Conservation (phyloP, 768 basidiomycete genomes). For the Brasilioporus rufonigricans region DNA sequence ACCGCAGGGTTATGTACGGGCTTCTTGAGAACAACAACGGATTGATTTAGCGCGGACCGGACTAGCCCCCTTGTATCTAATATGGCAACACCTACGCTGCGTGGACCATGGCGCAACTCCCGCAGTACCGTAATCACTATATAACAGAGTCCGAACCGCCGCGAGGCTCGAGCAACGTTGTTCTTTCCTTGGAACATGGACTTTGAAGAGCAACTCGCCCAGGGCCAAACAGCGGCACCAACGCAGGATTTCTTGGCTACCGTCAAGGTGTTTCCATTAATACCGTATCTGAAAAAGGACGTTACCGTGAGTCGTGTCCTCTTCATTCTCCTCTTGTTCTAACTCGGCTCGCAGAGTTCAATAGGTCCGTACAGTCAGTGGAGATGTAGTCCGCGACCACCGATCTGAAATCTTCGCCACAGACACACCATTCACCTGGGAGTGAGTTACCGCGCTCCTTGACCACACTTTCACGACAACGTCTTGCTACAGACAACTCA, state of each 20-base stretch:
- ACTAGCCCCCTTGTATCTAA: conserved; percentile 24
- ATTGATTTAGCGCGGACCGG: conserved; percentile 25
- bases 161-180: conserved; percentile 4
- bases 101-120: too few species aligned
- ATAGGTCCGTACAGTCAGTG: conserved; percentile 22
- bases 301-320: conserved; percentile 49
- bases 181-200: conserved; percentile 30
- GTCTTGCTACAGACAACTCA: conserved; percentile 58
- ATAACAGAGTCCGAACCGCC: neutral
- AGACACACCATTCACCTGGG: conserved; percentile 80
- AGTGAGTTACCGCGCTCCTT: conserved; percentile 46
- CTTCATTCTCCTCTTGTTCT: conserved; percentile 17
- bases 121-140: too few species aligned
- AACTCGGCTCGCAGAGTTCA: conserved; percentile 18
- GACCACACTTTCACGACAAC: neutral
- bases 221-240: conserved; percentile 46
- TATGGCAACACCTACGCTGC: conserved; percentile 12
- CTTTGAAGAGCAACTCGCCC: conserved; percentile 31
- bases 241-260: conserved; percentile 56
- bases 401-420: neutral
- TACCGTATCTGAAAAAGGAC: conserved; percentile 69
- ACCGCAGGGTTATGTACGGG: conserved; percentile 23
- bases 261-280: conserved; percentile 79
- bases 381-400: neutral
- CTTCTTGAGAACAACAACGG: conserved; percentile 35